Percentiles rank a stretch among this genome's conserved stretches.
These are phyloP conservation scores for Suillus ampliporus DNA, from an alignment of 768 basidiomycete genomes.

Conservation along the genomic window DNA sequence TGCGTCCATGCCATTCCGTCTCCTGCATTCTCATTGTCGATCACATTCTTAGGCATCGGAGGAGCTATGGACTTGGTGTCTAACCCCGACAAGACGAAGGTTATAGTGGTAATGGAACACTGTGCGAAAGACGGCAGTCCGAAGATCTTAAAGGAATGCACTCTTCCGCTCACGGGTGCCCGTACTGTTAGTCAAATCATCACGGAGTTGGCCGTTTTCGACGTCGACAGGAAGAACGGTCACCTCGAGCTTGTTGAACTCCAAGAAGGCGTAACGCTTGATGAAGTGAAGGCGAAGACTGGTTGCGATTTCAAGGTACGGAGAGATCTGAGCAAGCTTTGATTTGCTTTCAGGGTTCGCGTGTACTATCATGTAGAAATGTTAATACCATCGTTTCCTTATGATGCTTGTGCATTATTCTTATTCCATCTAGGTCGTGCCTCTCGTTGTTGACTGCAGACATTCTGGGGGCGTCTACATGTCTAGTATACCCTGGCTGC, in stretches of 20 bases:
- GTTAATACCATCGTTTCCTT: not conserved
- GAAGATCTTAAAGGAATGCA: conserved; percentile 84
- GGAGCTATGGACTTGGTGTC: conserved; percentile 97
- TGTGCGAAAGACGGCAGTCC: conserved; percentile 87
- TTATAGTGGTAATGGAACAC: conserved; percentile 91
- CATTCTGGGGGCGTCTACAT: too few relatives aligned
- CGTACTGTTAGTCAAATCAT: conserved; percentile 89
- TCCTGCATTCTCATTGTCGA: conserved; percentile 17
- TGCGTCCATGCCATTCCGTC: not conserved
- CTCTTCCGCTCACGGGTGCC: conserved; percentile 88
- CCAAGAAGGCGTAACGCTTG: conserved; percentile 81
- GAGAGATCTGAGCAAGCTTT: conserved; percentile 55
- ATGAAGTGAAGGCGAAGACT: conserved; percentile 88
- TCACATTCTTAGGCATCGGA: conserved; percentile 72
- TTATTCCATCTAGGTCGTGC: not conserved
- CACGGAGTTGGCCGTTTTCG: conserved; percentile 91
- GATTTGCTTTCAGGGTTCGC: conserved; percentile 24
- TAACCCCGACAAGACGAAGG: conserved; percentile 93
- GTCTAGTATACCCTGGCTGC: too few relatives aligned
- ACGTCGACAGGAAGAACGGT: conserved; percentile 79
- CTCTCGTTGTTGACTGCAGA: too few relatives aligned
- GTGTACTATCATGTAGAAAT: conserved; percentile 7
- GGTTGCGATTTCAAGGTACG: conserved; percentile 79
- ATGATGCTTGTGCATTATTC: not conserved
- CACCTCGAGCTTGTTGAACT: conserved; percentile 78